These are phyloP conservation scores for Myriosclerotinia scirpicola DNA, from an alignment of 2,329 filamentous ascomycete genomes.

Conservation along the genomic window DNA sequence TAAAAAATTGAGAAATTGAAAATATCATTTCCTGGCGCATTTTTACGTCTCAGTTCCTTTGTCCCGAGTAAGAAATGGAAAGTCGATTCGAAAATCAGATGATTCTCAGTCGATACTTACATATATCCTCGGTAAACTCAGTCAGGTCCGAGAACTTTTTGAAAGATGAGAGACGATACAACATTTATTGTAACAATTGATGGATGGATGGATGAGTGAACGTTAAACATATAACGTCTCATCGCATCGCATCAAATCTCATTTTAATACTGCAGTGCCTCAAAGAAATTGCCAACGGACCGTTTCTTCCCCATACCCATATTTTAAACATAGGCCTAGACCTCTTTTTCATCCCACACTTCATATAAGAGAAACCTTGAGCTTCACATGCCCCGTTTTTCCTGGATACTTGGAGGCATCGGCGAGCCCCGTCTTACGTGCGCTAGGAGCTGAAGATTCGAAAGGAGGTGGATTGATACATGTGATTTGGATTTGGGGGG, in stretches of 20 bases:
- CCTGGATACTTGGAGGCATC: not conserved
- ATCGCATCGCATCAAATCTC: conserved; percentile 7
- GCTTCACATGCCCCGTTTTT: not conserved
- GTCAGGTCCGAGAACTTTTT: not conserved
- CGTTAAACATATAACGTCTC: conserved; percentile 8
- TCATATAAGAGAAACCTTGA: not conserved
- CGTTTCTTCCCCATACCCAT: not conserved
- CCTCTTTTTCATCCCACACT: not conserved
- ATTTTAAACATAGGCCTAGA: not conserved
- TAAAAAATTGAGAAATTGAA: conserved; percentile 8
- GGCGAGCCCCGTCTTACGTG: conserved; percentile 15
- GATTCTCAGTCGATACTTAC: conserved; percentile 14
- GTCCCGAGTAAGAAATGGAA: not conserved
- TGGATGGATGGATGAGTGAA: conserved; percentile 3
- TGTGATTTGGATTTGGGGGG: not conserved
- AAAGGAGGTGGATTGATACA: not conserved
- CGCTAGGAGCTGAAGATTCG: not conserved
- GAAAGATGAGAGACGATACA: not conserved
- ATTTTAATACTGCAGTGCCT: not conserved
- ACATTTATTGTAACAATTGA: not conserved
- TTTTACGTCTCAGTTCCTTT: not conserved
- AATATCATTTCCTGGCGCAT: not conserved
- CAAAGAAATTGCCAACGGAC: not conserved
- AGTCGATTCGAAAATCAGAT: conserved; percentile 13
- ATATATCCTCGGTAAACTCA: not conserved